phyloP scores from a whole-genome alignment of 1,284 basidiomycete species.

The Sporisorium scitamineum region DNA sequence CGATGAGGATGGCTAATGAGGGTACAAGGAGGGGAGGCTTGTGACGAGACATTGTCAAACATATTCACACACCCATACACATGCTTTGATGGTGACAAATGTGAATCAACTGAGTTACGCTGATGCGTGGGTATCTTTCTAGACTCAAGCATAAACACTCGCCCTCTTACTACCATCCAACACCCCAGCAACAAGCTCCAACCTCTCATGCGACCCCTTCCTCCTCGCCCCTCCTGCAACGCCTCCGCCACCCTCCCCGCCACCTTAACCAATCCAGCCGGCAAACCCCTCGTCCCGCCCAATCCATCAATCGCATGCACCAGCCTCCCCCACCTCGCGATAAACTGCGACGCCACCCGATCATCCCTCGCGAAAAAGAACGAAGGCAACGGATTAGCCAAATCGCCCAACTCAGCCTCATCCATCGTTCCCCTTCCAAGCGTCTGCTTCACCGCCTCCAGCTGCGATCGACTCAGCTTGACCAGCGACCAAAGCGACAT shows the following conservation, averaged over 20 bases:
- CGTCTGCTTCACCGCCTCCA: slow-evolving; percentile 9
- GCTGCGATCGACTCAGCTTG: slow-evolving; percentile 24
- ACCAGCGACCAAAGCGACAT: slow-evolving; percentile 61
- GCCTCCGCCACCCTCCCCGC: slow-evolving; percentile 20
- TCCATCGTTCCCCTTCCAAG: not conserved
- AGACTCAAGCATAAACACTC: not conserved
- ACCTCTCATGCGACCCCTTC: slow-evolving; percentile 36
- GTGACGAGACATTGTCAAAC: not conserved
- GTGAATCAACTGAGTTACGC: too few species aligned
- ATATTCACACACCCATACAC: not conserved
- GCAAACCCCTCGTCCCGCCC: slow-evolving; percentile 6
- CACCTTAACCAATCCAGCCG: slow-evolving; percentile 29
- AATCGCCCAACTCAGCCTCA: slow-evolving; percentile 42
- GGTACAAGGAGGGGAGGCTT: slow-evolving; percentile 18
- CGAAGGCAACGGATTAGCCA: slow-evolving; percentile 46
- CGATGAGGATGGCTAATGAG: slow-evolving; percentile 18
- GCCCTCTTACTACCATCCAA: slow-evolving; percentile 5
- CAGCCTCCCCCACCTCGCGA: slow-evolving; percentile 25
- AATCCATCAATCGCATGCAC: slow-evolving; percentile 10
- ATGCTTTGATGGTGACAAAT: too few species aligned
- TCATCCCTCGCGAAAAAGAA: slow-evolving; percentile 64
- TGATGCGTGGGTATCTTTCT: slow-evolving; percentile 3
- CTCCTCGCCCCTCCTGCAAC: slow-evolving; percentile 36
- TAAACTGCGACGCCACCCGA: slow-evolving; percentile 41
- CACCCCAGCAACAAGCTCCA: slow-evolving; percentile 23